A percentile compares a stretch with the other conserved stretches of the same genome.
These are phyloP conservation scores for Nepenthes alata DNA, from an alignment of 179 eudicot species.

Conservation along the genomic window DNA sequence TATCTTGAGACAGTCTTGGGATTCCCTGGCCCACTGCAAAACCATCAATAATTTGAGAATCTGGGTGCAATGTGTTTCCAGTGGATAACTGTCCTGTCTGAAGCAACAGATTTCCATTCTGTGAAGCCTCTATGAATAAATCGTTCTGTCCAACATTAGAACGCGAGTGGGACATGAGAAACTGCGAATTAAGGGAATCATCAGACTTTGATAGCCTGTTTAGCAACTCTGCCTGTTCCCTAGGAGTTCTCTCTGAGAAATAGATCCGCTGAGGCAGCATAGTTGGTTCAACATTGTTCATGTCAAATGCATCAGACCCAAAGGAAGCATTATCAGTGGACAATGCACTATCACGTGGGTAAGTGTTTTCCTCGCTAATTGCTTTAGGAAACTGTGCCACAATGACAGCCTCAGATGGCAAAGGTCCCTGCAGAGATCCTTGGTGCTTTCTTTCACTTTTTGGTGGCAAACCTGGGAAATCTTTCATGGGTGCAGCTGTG, in stretches of 20 bases:
- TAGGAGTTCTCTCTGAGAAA: conserved; percentile 66
- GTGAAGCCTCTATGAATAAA: conserved; percentile 16
- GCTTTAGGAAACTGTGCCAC: conserved; percentile 24
- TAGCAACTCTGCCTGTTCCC: conserved; percentile 60
- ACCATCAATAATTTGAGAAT: conserved; percentile 11
- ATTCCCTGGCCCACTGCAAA: conserved; percentile 11
- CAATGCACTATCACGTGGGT: conserved; percentile 21
- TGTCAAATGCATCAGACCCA: conserved; percentile 47
- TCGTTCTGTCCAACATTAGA: conserved; percentile 37
- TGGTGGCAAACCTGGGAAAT: conserved; percentile 29
- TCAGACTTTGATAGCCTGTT: conserved; percentile 75
- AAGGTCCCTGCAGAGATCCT: conserved; percentile 27
- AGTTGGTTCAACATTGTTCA: conserved; percentile 47
- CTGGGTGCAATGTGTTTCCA: conserved; percentile 8
- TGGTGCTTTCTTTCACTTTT: conserved; percentile 45
- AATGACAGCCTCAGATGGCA: conserved; percentile 21
- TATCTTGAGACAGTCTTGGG: not conserved
- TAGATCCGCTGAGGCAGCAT: conserved; percentile 57
- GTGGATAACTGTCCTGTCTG: conserved; percentile 21
- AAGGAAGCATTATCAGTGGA: conserved; percentile 22
- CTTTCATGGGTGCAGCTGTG: conserved; percentile 23
- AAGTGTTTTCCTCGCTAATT: conserved; percentile 4
- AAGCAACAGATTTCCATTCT: conserved; percentile 18
- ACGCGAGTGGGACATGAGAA: conserved; percentile 42
- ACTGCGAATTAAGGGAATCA: conserved; percentile 65